Evolutionary conservation across 805 yeast genomes (phyloP).

Genomic region (Saccharomycopsis malanga): DNA sequence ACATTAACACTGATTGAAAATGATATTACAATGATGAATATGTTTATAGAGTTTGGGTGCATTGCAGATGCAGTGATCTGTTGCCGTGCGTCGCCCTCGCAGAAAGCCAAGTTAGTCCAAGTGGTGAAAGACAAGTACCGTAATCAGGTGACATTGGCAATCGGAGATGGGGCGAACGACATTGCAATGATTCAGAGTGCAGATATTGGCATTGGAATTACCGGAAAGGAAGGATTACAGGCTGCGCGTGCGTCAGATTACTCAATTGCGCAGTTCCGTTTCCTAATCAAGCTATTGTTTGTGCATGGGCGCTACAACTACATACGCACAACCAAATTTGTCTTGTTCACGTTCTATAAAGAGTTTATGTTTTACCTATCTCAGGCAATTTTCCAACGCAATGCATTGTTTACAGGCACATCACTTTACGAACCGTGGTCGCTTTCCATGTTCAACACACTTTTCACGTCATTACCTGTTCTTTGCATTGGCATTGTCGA

Average conservation of each 20-base stretch:
- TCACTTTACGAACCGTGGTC: conserved; percentile 95
- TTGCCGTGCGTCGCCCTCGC: conserved; percentile 96
- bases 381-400: conserved; percentile 80
- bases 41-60: conserved; percentile 80
- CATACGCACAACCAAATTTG: conserved; percentile 84
- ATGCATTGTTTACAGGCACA: conserved; percentile 85
- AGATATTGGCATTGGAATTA: conserved; percentile 94
- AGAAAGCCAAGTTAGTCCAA: conserved; percentile 84
- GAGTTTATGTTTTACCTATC: conserved; percentile 85
- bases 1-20: conserved; percentile 67
- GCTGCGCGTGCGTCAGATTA: conserved; percentile 95
- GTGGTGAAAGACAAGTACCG: conserved; percentile 67
- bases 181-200: conserved; percentile 99
- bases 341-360: conserved; percentile 89
- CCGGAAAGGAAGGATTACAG: conserved; percentile 95
- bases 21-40: conserved; percentile 63
- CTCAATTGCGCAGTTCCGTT: conserved; percentile 91
- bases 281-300: conserved; percentile 67
- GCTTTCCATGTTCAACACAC: conserved; percentile 91
- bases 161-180: conserved; percentile 99
- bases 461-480: conserved; percentile 90
- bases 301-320: conserved; percentile 97
- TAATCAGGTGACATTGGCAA: conserved; percentile 77
- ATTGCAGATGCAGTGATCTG: conserved; percentile 86
- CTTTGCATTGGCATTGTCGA: conserved; percentile 93